These are phyloP conservation scores for Neoarthrinium moseri DNA, from an alignment of 2,329 filamentous ascomycete species.

Conservation along the genomic window DNA sequence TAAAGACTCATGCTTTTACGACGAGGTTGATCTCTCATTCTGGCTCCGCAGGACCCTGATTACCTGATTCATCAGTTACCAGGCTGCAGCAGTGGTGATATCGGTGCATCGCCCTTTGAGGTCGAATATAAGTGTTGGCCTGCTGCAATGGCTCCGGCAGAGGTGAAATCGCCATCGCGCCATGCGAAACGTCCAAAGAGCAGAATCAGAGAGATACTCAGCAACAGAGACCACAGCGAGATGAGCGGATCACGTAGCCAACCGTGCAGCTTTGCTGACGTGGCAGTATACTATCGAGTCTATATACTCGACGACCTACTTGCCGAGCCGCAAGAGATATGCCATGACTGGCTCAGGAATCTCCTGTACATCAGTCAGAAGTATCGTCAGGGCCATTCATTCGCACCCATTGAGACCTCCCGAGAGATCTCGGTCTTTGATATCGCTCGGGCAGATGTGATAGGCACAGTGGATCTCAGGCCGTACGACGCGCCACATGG, in stretches of 20 bases:
- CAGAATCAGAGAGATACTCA: not conserved
- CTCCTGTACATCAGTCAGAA: conserved; percentile 23
- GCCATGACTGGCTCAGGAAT: conserved; percentile 22
- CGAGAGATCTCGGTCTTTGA: conserved; percentile 22
- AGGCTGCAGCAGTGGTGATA: no score
- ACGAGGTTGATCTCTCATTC: not conserved
- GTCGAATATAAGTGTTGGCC: not conserved
- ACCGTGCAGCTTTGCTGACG: conserved; percentile 20
- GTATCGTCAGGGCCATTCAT: conserved; percentile 21
- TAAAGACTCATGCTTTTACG: not conserved
- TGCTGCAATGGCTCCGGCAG: not conserved
- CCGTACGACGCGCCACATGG: conserved; percentile 23
- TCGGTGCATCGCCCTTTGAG: no score
- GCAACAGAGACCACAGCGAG: conserved; percentile 1
- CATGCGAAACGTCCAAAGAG: not conserved
- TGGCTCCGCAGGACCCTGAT: not conserved
- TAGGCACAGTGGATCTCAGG: conserved; percentile 17
- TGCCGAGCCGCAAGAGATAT: conserved; percentile 24
- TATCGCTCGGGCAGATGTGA: conserved; percentile 14
- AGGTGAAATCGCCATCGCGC: not conserved
- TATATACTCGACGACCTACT: conserved; percentile 25
- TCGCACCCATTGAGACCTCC: conserved; percentile 21
- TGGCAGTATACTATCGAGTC: conserved; percentile 23
- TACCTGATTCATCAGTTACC: not conserved
- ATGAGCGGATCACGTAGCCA: conserved; percentile 16